Percentiles rank a stretch among this genome's conserved stretches.
Conservation (phyloP, 352 stramenopile genomes). For the Blastocystis sp. region DNA sequence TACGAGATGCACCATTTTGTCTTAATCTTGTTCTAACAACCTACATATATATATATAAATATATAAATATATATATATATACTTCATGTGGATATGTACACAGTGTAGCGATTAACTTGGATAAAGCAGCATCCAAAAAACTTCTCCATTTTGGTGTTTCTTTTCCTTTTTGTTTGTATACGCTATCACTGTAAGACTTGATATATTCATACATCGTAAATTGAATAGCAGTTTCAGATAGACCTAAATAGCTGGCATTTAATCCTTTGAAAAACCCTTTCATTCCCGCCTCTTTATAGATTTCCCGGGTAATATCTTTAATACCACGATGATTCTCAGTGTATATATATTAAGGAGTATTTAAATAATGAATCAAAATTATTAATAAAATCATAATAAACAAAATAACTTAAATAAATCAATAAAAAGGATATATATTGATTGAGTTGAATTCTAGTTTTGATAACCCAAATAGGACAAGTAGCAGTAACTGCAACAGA, state of each 20-base stretch:
- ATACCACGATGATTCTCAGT: constrained; percentile 51
- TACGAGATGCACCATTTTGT: too few relatives aligned
- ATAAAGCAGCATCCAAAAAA: constrained; percentile 62
- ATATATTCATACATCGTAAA: constrained; percentile 86
- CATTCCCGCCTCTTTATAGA: constrained; percentile 76
- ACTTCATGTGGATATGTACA: constrained; percentile 92
- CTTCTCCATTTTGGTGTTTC: too few relatives aligned
- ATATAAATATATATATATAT: too few relatives aligned
- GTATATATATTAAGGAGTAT: constrained; percentile 48
- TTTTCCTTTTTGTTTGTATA: too few relatives aligned
- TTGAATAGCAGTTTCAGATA: constrained; percentile 79
- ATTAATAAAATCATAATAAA: constrained; percentile 42
- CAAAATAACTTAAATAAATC: too few relatives aligned
- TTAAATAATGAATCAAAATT: constrained; percentile 50
- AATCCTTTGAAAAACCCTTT: constrained; percentile 84
- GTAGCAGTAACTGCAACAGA: constrained; percentile 68
- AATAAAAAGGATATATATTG: constrained; percentile 38
- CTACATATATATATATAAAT: too few relatives aligned
- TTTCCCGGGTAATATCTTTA: constrained; percentile 53
- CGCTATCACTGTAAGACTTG: too few relatives aligned
- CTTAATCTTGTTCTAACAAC: too few relatives aligned
- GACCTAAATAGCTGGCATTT: constrained; percentile 84
- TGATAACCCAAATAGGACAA: constrained; percentile 91
- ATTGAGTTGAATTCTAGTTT: constrained; percentile 70
- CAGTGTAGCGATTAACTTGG: constrained; percentile 69